Conservation (phyloP, 139 green algal genomes). For the Micromonas commoda region DNA sequence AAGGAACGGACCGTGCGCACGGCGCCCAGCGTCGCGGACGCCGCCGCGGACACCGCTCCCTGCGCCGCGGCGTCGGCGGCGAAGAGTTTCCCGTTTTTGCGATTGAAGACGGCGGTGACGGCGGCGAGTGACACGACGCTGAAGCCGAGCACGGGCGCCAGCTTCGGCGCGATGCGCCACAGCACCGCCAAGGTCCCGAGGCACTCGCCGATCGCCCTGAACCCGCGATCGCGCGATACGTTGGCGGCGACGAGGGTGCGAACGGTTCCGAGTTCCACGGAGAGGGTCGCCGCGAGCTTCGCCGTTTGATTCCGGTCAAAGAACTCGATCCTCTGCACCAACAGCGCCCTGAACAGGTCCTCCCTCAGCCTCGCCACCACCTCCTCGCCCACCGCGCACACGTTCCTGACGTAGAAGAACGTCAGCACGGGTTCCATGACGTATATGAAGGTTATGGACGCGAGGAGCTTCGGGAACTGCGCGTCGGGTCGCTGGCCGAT, state of each 20-base stretch:
- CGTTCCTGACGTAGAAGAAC: conserved; percentile 12
- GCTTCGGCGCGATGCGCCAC: not conserved
- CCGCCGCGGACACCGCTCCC: not conserved
- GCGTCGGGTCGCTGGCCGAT: not conserved
- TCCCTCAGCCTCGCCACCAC: not conserved
- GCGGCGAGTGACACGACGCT: not conserved
- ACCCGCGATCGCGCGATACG: not conserved
- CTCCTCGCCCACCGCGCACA: not conserved
- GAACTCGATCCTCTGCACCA: conserved; percentile 1
- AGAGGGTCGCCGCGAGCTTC: not conserved
- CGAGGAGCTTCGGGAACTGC: not conserved
- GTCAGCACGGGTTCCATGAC: not conserved
- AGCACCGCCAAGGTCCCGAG: not conserved
- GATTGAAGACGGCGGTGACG: not conserved
- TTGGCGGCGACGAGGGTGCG: not conserved
- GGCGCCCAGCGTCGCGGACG: not conserved
- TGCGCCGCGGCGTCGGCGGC: not conserved
- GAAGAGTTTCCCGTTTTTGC: not conserved
- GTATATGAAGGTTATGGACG: not conserved
- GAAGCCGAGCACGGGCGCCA: not conserved
- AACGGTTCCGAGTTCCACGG: not conserved
- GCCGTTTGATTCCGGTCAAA: conserved; percentile 9
- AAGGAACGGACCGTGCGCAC: conserved; percentile 6
- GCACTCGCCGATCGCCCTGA: not conserved
- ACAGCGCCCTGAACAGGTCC: not conserved